Base-by-base conservation (phyloP, 2,329 filamentous ascomycete genomes). In the Teratosphaeria zuluensis region DNA sequence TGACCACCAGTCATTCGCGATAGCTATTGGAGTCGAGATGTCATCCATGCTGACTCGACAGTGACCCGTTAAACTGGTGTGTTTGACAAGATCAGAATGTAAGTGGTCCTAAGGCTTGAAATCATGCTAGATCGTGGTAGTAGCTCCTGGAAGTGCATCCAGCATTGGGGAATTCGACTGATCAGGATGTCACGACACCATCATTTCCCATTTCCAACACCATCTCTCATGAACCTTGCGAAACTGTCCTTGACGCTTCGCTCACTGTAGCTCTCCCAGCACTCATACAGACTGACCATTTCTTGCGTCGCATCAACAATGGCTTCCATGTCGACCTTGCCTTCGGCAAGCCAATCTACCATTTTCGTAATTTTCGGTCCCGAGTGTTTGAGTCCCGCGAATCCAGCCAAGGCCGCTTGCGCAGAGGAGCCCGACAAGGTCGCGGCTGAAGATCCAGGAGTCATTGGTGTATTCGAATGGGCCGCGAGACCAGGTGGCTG, bases 271-370 rank as follows among this genome's bases (percentile, higher is more conserved):
- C 63, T 86, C 64, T 87, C 85, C 84, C 84, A 87, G 0, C 84
- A 75, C 69, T 95, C 89, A 70, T 96, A 96, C 63, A 96, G 83
- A 3, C 89, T 92, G 56, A 96, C 89, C 62, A 96, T 82, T 75
- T 96, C 92, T 74, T 96, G 92, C 0, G 89, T 92, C 68, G 88
- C 90, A 73, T 96, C 90, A 55, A 95, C 87, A 72, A 95, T 86
- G 33, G 85, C 87, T 64, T 89, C 84, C 68, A 96, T 88, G 67
- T 95, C 89, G 51, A 96, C 84, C 58, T 84, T 87, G 67, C 89
- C 94, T 70, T 95, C 90, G 0, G 91, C 88, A 58, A 96, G 78
- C 87, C 91, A 96, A 48, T 84, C 82, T 9, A 90, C 82, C 48
- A 95, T 80, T 66, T 70, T 77, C 67, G 56, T 75, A 61, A 63